Percentiles rank a stretch among this genome's conserved stretches.
phyloP scores from a whole-genome alignment of 495 filamentous ascomycete species.

The Pseudomonodictys pantanalensis region DNA sequence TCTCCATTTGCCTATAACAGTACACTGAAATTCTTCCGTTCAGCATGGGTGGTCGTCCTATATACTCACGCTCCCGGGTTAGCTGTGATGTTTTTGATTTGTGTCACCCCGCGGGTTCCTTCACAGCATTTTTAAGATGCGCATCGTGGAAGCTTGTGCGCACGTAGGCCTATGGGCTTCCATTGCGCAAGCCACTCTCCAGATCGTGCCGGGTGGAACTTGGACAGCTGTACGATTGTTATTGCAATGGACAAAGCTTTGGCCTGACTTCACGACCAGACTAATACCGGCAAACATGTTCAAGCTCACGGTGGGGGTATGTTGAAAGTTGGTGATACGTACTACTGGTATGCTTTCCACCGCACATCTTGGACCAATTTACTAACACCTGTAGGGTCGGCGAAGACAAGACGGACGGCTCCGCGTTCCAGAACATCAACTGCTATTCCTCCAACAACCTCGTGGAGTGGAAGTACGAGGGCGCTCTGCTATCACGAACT shows the following conservation, averaged over 20 bases:
- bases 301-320: constrained; percentile 58
- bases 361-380: background rate
- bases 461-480: constrained; percentile 60
- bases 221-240: constrained; percentile 28
- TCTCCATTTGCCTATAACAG: background rate
- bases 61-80: background rate
- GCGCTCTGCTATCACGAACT: constrained; percentile 52
- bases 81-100: too few relatives aligned
- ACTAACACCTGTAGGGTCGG: constrained; percentile 53
- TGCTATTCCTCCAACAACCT: constrained; percentile 57
- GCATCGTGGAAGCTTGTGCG: background rate
- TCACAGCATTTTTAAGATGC: background rate
- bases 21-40: background rate
- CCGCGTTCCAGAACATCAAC: constrained; percentile 59
- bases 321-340: constrained; percentile 53
- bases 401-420: constrained; percentile 62
- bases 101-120: background rate
- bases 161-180: background rate
- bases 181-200: constrained; percentile 11
- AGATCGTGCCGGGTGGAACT: constrained; percentile 31
- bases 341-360: constrained; percentile 34
- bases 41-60: background rate
- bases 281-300: constrained; percentile 52
- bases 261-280: background rate
- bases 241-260: background rate